phyloP scores from a whole-genome alignment of 2,329 filamentous ascomycete species.

The Coniella lustricola region DNA sequence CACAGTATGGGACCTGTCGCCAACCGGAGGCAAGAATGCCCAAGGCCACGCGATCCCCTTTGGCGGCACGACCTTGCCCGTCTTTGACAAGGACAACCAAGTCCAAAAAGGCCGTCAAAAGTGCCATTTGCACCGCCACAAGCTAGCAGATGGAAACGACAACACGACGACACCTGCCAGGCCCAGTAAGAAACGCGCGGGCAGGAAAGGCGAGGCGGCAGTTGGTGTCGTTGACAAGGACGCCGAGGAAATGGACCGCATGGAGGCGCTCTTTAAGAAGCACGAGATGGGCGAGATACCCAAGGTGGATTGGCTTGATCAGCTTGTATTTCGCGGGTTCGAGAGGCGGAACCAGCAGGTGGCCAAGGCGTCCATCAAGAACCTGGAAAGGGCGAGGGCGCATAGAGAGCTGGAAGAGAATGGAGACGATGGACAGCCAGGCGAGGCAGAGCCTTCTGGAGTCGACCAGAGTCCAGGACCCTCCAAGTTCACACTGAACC shows the following conservation, averaged over 20 bases:
- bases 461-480: slow-evolving; percentile 40
- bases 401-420: slow-evolving; percentile 27
- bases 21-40: slow-evolving; percentile 62
- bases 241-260: slow-evolving; percentile 75
- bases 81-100: slow-evolving; percentile 93
- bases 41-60: slow-evolving; percentile 81
- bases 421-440: slow-evolving; percentile 29
- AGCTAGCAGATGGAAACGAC: slow-evolving; percentile 77
- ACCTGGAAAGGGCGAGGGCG: slow-evolving; percentile 41
- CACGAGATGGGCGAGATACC: slow-evolving; percentile 97
- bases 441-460: slow-evolving; percentile 24
- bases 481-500: slow-evolving; percentile 70
- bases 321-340: slow-evolving; percentile 83
- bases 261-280: slow-evolving; percentile 90
- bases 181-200: slow-evolving; percentile 43
- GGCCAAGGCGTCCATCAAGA: slow-evolving; percentile 56
- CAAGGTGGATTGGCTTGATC: slow-evolving; percentile 90
- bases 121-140: slow-evolving; percentile 76
- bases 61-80: slow-evolving; percentile 80
- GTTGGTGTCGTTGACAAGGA: slow-evolving; percentile 56
- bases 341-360: slow-evolving; percentile 67
- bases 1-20: slow-evolving; percentile 91
- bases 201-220: slow-evolving; percentile 36
- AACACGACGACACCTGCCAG: slow-evolving; percentile 71
- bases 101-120: slow-evolving; percentile 88